Evolutionary conservation across 2,329 filamentous ascomycete genomes (phyloP).

Genomic region (Diaporthe helianthi): DNA sequence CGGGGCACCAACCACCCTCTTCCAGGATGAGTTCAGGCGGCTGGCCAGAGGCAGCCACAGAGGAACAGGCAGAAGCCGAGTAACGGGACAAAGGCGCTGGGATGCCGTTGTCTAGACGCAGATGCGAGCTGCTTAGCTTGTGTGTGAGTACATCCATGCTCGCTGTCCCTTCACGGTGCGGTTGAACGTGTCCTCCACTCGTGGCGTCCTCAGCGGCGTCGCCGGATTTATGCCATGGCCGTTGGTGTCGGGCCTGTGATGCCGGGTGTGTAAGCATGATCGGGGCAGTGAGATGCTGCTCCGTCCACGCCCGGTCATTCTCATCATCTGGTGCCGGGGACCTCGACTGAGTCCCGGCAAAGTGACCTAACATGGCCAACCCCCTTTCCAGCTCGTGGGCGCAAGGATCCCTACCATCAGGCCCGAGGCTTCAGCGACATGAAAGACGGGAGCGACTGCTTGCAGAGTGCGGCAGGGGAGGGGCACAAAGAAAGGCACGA

Average conservation of each 20-base stretch:
- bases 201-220: background rate
- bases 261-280: background rate
- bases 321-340: constrained; percentile 15
- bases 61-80: constrained; percentile 8
- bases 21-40: background rate
- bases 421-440: background rate
- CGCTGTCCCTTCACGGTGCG: background rate
- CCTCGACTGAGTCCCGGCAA: constrained; percentile 25
- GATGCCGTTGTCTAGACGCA: constrained; percentile 27
- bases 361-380: constrained; percentile 34
- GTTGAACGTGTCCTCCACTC: background rate
- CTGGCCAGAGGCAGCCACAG: constrained; percentile 19
- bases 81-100: background rate
- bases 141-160: constrained; percentile 31
- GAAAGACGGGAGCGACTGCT: background rate
- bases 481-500: constrained; percentile 7
- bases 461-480: background rate
- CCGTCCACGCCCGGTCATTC: constrained; percentile 5
- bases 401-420: constrained; percentile 10
- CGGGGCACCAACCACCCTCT: background rate
- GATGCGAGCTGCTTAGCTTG: constrained; percentile 31
- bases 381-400: constrained; percentile 24
- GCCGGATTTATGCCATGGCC: background rate
- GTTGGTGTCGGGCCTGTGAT: background rate
- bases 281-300: background rate